Evolutionary conservation across 1,284 basidiomycete species (phyloP).

Genomic region (Puccinia polysora): DNA sequence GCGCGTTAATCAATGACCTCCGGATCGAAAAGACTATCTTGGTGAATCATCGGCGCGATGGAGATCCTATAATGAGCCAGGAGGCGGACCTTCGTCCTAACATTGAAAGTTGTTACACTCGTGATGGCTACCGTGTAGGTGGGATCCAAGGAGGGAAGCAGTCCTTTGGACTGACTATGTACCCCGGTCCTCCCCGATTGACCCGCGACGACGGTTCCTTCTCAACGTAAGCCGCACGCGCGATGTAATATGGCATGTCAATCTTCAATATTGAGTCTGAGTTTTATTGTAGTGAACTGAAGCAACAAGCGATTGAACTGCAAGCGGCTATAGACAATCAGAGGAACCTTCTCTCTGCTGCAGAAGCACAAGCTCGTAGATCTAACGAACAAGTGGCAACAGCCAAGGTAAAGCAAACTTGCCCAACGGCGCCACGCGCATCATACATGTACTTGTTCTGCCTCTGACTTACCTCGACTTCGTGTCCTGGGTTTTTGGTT

Average conservation of each 20-base stretch:
- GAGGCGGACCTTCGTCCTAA: conserved; percentile 45
- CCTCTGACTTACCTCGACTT: not conserved
- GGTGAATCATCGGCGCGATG: conserved; percentile 34
- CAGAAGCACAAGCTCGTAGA: not conserved
- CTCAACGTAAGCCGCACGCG: conserved; percentile 44
- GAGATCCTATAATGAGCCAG: conserved; percentile 23
- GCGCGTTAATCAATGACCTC: conserved; percentile 39
- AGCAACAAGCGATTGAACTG: not conserved
- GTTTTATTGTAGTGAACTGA: not conserved
- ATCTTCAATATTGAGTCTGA: not conserved
- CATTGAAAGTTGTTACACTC: conserved; percentile 50
- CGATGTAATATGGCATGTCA: too few species aligned
- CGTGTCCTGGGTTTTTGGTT: not conserved
- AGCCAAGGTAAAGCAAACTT: conserved; percentile 18
- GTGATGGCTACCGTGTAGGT: conserved; percentile 18
- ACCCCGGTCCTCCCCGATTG: conserved; percentile 52
- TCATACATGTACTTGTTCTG: not conserved
- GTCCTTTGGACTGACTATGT: conserved; percentile 54
- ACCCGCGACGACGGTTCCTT: conserved; percentile 49
- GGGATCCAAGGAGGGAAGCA: conserved; percentile 58
- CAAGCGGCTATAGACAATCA: not conserved
- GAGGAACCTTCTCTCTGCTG: conserved; percentile 22
- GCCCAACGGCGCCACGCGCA: not conserved
- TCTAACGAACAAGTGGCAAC: not conserved
- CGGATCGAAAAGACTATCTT: conserved; percentile 33